Percentiles rank a stretch among this genome's conserved stretches.
Evolutionary conservation across 768 basidiomycete genomes (phyloP).

Genomic region (Dentipellis fragilis): DNA sequence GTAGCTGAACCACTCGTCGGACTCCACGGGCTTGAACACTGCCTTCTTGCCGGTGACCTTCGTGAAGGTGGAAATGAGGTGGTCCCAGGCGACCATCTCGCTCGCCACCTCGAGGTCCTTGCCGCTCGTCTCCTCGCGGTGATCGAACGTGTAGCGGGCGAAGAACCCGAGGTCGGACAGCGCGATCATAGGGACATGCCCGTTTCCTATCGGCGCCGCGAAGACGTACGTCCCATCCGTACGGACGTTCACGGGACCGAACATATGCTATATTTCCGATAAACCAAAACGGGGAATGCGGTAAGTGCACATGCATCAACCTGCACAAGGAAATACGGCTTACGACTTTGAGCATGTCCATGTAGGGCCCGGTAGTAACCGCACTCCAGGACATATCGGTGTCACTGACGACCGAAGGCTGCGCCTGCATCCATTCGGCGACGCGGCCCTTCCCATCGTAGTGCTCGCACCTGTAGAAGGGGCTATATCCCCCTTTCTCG

Average conservation of each 20-base stretch:
- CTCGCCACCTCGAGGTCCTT: slow-evolving; percentile 18
- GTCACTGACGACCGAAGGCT: slow-evolving; percentile 23
- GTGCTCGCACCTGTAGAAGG: slow-evolving; percentile 26
- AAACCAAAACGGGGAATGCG: background rate
- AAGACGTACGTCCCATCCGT: slow-evolving; percentile 20
- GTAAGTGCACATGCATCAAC: background rate
- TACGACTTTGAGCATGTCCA: slow-evolving; percentile 31
- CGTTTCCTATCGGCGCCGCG: slow-evolving; percentile 15
- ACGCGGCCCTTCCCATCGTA: slow-evolving; percentile 30
- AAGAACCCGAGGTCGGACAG: slow-evolving; percentile 21
- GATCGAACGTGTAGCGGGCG: slow-evolving; percentile 19
- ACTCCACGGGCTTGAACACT: slow-evolving; percentile 4
- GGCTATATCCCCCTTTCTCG: slow-evolving; percentile 11
- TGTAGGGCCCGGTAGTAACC: slow-evolving; percentile 29
- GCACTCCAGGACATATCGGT: slow-evolving; percentile 25
- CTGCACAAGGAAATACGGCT: background rate
- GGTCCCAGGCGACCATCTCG: slow-evolving; percentile 14
- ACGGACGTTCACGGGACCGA: slow-evolving; percentile 15
- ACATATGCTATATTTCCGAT: slow-evolving; percentile 6
- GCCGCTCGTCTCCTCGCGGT: slow-evolving; percentile 15
- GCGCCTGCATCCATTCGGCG: slow-evolving; percentile 25
- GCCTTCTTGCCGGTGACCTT: slow-evolving; percentile 18
- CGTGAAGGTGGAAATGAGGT: slow-evolving; percentile 16
- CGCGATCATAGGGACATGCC: slow-evolving; percentile 18
- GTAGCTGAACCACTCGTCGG: slow-evolving; percentile 16